phyloP scores from a whole-genome alignment of 2,329 filamentous ascomycete species.

The Thelonectria olida region DNA sequence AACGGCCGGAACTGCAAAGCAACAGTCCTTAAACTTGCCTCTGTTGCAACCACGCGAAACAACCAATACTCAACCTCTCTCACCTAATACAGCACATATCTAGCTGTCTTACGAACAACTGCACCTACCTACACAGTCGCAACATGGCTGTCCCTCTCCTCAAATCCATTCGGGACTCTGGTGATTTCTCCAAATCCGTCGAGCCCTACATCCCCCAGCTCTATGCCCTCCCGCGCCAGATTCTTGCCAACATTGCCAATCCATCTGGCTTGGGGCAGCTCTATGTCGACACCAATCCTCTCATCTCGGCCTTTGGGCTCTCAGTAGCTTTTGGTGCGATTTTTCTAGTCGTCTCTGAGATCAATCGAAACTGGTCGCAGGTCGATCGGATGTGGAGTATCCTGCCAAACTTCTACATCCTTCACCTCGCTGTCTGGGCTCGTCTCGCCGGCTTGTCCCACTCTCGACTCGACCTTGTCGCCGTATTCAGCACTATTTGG shows the following conservation, averaged over 20 bases:
- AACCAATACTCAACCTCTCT: background rate
- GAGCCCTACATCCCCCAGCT: slow-evolving; percentile 78
- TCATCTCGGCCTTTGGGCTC: slow-evolving; percentile 78
- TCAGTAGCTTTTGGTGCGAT: slow-evolving; percentile 76
- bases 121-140: slow-evolving; percentile 29
- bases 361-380: slow-evolving; percentile 96
- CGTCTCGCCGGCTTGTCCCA: slow-evolving; percentile 77
- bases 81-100: background rate
- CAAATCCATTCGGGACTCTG: slow-evolving; percentile 75
- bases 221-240: slow-evolving; percentile 72
- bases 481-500: slow-evolving; percentile 79
- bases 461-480: slow-evolving; percentile 75
- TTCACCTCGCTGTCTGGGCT: slow-evolving; percentile 86
- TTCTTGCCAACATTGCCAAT: slow-evolving; percentile 68
- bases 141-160: slow-evolving; percentile 78
- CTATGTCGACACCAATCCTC: slow-evolving; percentile 87
- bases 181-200: slow-evolving; percentile 79
- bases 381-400: slow-evolving; percentile 94
- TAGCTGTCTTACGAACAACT: background rate
- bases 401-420: slow-evolving; percentile 85
- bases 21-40: background rate
- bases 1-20: background rate
- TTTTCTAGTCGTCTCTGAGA: slow-evolving; percentile 80
- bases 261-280: slow-evolving; percentile 71
- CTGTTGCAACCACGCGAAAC: background rate